Evolutionary conservation across 768 basidiomycete genomes (phyloP), one percentile per base, ranked within the genome.

Genomic region (Albatrellus ellisii): DNA sequence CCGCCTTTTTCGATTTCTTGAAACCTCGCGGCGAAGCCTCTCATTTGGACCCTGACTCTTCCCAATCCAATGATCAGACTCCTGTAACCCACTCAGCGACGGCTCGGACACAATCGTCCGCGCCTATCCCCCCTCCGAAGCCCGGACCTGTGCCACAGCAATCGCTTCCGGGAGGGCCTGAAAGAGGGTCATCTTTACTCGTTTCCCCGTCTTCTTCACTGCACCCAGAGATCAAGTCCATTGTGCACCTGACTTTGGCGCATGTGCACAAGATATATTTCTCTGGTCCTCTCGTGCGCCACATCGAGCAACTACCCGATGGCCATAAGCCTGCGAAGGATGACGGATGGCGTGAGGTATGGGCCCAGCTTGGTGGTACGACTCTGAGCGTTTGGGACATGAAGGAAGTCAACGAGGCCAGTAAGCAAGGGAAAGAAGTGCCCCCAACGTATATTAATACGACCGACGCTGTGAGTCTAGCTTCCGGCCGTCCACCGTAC

Each of bases 311-410:
- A n/a, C 74, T 77, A 47, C 65, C 86, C 1, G 81, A 86, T 56
- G 84, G 87, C 17, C 70, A 77, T 51, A 69, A 66, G 45, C 74
- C 79, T 3, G 53, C 62, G 46, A 81, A 79, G 53, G 81, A 86
- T 53, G 83, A 84, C 3, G 75, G 77, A 1, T 89, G 88, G 84
- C 68, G 69, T 9, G 77, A 89, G 14, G 80, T 91, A 12, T 92
- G 86, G 85, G 89, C 80, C 1, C 89, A 92, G 61, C 66, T 92
- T 26, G 80, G 84, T 38, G 90, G 89, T 4, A 89, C 86, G 4
- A 90, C 84, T 17, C 69, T 92, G 51, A 88, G 85, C 52, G 69
- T 90, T 32, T 92, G 89, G 89, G 86, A 89, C 56, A 90, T 91
- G 82, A 76, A 73, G 53, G 75, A 81, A 52, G 78, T 92, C 43